These are phyloP conservation scores for Kodamaea sp. DNA, from an alignment of 1,139 yeast species.

Conservation along the genomic window DNA sequence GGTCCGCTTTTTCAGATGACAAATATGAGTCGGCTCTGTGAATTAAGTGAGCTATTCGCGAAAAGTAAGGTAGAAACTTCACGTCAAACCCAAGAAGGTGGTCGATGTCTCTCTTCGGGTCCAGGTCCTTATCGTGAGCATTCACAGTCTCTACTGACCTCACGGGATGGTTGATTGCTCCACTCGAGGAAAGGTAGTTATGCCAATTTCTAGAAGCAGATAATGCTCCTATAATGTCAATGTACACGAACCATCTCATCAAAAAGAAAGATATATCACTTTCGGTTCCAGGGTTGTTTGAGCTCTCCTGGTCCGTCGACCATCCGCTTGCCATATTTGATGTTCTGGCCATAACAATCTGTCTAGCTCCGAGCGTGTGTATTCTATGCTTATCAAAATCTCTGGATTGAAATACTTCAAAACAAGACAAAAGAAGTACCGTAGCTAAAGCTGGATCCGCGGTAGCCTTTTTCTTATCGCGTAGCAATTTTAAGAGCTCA, in stretches of 20 bases:
- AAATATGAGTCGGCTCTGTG: conserved; percentile 34
- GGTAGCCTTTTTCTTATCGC: conserved; percentile 53
- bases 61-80: conserved; percentile 50
- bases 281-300: conserved; percentile 19
- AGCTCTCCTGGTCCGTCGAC: conserved; percentile 2
- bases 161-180: conserved; percentile 16
- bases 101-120: conserved; percentile 51
- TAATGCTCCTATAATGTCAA: conserved; percentile 68
- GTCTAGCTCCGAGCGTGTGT: conserved; percentile 70
- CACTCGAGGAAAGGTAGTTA: conserved; percentile 22
- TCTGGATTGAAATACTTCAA: conserved; percentile 54
- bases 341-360: conserved; percentile 60
- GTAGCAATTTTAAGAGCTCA: conserved; percentile 54
- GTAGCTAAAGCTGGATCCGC: conserved; percentile 71
- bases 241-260: conserved; percentile 70
- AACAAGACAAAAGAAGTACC: conserved; percentile 61
- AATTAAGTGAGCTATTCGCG: conserved; percentile 47
- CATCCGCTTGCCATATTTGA: conserved; percentile 1
- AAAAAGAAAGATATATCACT: conserved; percentile 58
- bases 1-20: conserved; percentile 11
- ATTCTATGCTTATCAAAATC: conserved; percentile 59
- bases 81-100: conserved; percentile 61
- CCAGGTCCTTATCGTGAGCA: conserved; percentile 11
- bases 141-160: conserved; percentile 18
- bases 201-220: conserved; percentile 37